These are phyloP conservation scores for Plasmodium cynomolgi DNA, from an alignment of 169 alveolate genomes.

Conservation along the genomic window DNA sequence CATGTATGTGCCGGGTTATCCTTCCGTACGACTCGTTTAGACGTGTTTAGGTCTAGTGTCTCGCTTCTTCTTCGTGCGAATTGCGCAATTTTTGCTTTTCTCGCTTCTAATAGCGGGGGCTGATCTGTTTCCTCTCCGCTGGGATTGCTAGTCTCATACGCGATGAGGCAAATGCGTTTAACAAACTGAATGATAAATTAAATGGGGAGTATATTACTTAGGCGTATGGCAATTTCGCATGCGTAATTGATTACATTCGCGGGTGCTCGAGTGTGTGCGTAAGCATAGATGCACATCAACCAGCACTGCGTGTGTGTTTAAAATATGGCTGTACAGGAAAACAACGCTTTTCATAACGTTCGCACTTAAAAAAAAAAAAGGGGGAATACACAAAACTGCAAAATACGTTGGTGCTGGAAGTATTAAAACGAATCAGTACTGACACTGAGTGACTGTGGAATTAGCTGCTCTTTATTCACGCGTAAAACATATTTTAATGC, in stretches of 20 bases:
- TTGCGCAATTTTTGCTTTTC: neutral
- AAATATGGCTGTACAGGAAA: neutral
- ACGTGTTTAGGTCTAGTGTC: neutral
- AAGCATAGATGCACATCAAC: neutral
- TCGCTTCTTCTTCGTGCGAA: neutral
- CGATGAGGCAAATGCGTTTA: neutral
- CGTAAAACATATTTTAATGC: neutral
- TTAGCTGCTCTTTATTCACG: neutral
- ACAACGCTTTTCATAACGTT: neutral
- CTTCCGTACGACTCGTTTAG: neutral
- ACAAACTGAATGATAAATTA: slow-evolving; percentile 1
- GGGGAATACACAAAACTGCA: neutral
- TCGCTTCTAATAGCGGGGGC: neutral
- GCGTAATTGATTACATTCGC: neutral
- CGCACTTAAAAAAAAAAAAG: neutral
- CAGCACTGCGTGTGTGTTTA: neutral
- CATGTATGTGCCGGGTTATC: neutral
- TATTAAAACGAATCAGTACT: neutral
- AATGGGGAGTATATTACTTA: neutral
- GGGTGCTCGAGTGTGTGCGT: neutral
- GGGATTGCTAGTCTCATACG: neutral
- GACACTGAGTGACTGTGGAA: neutral
- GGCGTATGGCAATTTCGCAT: neutral
- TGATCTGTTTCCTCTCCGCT: neutral
- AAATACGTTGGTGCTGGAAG: neutral